Evolutionary conservation across 2,329 filamentous ascomycete genomes (phyloP), one percentile per base, ranked within the genome.

Genomic region (Penicillium sp.): DNA sequence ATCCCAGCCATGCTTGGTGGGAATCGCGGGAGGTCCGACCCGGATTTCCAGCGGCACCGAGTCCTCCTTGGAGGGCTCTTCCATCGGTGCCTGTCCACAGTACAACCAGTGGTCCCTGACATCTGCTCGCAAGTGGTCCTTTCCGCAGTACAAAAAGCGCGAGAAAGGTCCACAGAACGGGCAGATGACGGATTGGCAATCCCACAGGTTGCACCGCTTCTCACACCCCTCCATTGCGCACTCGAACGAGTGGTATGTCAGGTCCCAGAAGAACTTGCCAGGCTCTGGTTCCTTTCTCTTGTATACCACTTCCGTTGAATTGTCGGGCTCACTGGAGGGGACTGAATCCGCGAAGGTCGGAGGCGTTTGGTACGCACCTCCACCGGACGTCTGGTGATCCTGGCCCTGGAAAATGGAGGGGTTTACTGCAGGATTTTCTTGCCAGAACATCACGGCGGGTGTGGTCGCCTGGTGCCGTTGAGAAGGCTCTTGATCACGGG

Each of bases 241-340:
- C n/a, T 58, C 66, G 77, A 85, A 77, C 74, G 81, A 16, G 78
- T 80, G 18, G 78, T 81, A 62, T 77, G 85, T 59, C 77, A 83
- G 55, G 79, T 86, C 66, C 60, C 64, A 72, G 51, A 69, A 69
- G 43, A 66, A 72, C 33, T 36, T 18, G 39, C 44, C 11, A 6
- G 16, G 33, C 22, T 44, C 41, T 55, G 4, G 13, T 44, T 37
- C 16, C 31, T 19, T 22, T 24, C 9, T 19, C 14, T 18, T 14
- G 44, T 41, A 13, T 14, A 14, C 7, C 40, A 46, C 18, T 10
- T n/a, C 13, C 6, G 10, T 11, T 10, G 31, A 31, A 31, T 9
- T 9, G 31, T 13, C 51, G 36, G n/a, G 14, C n/a, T 13, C 18
- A 4, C 18, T 14, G n/a, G 41, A 16, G 6, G 51, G 19, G 31